Evolutionary conservation across 1,139 yeast genomes (phyloP).

Genomic region (Pichia sp.): DNA sequence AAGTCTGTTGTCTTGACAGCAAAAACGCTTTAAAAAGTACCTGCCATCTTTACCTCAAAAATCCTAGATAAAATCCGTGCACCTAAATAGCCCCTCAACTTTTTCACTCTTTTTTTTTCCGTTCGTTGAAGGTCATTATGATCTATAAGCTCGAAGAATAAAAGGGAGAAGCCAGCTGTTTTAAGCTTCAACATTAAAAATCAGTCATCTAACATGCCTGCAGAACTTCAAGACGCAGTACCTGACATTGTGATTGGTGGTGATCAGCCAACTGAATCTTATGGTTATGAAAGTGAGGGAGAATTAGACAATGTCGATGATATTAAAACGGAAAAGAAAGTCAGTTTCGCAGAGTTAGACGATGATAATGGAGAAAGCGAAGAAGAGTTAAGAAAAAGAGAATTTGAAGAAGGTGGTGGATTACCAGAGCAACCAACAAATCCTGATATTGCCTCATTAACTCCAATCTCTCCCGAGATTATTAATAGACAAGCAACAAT

Average conservation of each 20-base stretch:
- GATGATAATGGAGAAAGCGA: constrained; percentile 53
- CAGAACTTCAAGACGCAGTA: constrained; percentile 73
- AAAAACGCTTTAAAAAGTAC: too few relatives aligned
- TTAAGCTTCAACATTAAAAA: too few relatives aligned
- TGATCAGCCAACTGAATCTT: constrained; percentile 22
- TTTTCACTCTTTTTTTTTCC: constrained; percentile 6
- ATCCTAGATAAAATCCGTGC: background rate
- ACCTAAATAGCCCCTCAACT: background rate
- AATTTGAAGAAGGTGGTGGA: constrained; percentile 97
- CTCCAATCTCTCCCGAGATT: constrained; percentile 89
- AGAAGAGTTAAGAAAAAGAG: constrained; percentile 62
- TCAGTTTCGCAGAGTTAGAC: constrained; percentile 74
- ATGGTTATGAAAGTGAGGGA: constrained; percentile 38
- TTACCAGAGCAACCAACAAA: constrained; percentile 91
- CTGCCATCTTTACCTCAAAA: too few relatives aligned
- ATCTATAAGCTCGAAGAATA: too few relatives aligned
- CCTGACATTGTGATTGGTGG: constrained; percentile 86
- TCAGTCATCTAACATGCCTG: constrained; percentile 31
- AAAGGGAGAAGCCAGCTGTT: too few relatives aligned
- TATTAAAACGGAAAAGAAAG: constrained; percentile 50
- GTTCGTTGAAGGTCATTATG: background rate
- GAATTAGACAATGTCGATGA: constrained; percentile 35
- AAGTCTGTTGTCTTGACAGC: too few relatives aligned
- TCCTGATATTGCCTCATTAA: constrained; percentile 71
- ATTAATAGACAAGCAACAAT: constrained; percentile 98